phyloP scores from a whole-genome alignment of 2,329 filamentous ascomycete genomes.

The Sphaerulina populicola region DNA sequence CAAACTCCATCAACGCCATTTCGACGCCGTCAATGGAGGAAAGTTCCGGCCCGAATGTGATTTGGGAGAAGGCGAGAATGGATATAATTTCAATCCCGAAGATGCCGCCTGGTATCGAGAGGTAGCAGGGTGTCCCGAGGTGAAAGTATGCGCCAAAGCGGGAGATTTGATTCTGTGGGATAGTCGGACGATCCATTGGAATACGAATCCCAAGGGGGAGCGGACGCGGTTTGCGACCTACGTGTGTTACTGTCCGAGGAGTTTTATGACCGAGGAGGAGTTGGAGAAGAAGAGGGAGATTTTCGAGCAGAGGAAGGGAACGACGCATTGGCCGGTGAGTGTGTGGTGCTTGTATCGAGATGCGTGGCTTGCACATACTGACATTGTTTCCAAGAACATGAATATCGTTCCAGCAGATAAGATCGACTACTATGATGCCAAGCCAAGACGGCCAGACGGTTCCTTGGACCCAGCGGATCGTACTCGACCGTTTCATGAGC shows the following conservation, averaged over 20 bases:
- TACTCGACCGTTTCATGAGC: slow-evolving; percentile 13
- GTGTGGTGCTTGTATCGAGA: background rate
- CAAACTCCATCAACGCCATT: slow-evolving; percentile 40
- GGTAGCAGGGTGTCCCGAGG: slow-evolving; percentile 16
- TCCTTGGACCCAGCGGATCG: slow-evolving; percentile 16
- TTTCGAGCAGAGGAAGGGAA: slow-evolving; percentile 18
- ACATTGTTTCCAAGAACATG: slow-evolving; percentile 11
- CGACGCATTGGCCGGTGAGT: slow-evolving; percentile 21
- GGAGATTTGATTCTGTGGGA: slow-evolving; percentile 28
- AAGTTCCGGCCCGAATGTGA: slow-evolving; percentile 13
- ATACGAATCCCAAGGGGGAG: slow-evolving; percentile 14
- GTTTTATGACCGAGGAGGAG: slow-evolving; percentile 12
- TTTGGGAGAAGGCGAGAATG: slow-evolving; percentile 26
- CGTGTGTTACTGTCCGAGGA: slow-evolving; percentile 20
- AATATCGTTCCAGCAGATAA: slow-evolving; percentile 21
- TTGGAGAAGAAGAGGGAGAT: slow-evolving; percentile 18
- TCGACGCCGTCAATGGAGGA: slow-evolving; percentile 30
- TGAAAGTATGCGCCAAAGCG: slow-evolving; percentile 22
- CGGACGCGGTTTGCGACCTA: slow-evolving; percentile 20
- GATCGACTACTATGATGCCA: slow-evolving; percentile 12
- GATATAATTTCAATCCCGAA: slow-evolving; percentile 29
- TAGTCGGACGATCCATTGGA: slow-evolving; percentile 42
- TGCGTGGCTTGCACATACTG: slow-evolving; percentile 1
- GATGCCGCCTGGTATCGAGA: slow-evolving; percentile 26
- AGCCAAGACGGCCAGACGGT: slow-evolving; percentile 17